These are phyloP conservation scores for Durio zibethinus DNA, from an alignment of 345 rosid genomes.

Conservation along the genomic window DNA sequence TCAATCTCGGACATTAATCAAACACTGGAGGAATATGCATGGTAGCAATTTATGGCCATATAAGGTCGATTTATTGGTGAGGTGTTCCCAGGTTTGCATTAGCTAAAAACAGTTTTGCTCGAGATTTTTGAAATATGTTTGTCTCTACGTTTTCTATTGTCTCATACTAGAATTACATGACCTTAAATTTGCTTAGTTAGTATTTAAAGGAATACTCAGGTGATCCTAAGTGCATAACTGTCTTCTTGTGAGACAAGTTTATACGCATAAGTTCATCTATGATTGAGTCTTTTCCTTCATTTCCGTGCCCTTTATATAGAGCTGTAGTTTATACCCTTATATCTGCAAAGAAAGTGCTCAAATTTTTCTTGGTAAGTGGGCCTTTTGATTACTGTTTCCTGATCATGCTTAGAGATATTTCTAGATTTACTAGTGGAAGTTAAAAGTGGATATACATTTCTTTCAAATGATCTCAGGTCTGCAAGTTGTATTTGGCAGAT, in stretches of 20 bases:
- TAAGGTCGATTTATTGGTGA: background rate
- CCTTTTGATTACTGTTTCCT: background rate
- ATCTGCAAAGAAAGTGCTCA: background rate
- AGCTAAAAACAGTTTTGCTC: background rate
- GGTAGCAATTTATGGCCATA: background rate
- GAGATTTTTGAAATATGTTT: background rate
- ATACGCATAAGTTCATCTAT: background rate
- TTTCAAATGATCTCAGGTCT: constrained; percentile 11
- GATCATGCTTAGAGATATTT: background rate
- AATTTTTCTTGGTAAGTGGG: background rate
- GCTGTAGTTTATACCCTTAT: background rate
- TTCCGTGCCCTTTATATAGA: background rate
- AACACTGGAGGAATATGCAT: background rate
- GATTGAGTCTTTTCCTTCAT: background rate
- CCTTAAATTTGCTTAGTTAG: background rate
- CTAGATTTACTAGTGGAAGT: background rate
- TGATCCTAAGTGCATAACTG: background rate
- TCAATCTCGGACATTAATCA: background rate
- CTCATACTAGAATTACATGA: background rate
- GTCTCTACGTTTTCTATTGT: background rate
- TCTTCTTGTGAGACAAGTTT: background rate
- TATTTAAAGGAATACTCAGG: background rate
- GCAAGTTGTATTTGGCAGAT: constrained; percentile 48
- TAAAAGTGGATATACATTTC: background rate
- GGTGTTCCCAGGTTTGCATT: background rate